phyloP scores from a whole-genome alignment of 2,329 filamentous ascomycete species.

The Xylariales sp. region DNA sequence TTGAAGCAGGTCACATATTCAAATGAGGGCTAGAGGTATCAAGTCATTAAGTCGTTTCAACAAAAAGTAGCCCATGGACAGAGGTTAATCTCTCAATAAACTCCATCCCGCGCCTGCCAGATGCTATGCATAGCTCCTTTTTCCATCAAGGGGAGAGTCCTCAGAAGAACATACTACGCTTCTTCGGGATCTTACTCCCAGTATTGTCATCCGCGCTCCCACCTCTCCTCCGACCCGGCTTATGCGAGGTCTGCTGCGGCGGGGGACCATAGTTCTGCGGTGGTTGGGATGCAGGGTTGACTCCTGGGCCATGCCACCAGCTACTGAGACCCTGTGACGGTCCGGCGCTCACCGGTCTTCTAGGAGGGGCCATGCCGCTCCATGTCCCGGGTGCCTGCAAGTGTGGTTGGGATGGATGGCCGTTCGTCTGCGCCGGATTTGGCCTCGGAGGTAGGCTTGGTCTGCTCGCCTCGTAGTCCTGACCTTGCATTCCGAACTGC shows the following conservation, averaged over 20 bases:
- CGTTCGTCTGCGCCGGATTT: constrained; percentile 12
- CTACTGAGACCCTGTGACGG: constrained; percentile 26
- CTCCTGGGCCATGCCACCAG: constrained; percentile 25
- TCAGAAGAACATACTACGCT: constrained; percentile 43
- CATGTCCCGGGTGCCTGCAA: constrained; percentile 22
- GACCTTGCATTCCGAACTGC: constrained; percentile 58
- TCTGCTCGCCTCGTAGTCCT: constrained; percentile 28
- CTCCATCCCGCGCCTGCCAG: too few relatives aligned
- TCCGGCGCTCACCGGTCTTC: constrained; percentile 45
- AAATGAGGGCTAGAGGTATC: too few relatives aligned
- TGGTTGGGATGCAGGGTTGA: constrained; percentile 10
- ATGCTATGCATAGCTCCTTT: too few relatives aligned
- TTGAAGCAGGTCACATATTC: too few relatives aligned
- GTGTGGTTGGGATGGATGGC: constrained; percentile 14
- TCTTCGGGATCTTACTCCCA: constrained; percentile 44
- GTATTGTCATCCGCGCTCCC: constrained; percentile 31
- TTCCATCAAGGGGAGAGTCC: too few relatives aligned
- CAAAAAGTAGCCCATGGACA: too few relatives aligned
- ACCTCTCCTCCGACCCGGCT: constrained; percentile 32
- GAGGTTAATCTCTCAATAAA: too few relatives aligned
- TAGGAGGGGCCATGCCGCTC: constrained; percentile 25
- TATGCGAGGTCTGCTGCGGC: constrained; percentile 38
- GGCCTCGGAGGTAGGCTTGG: constrained; percentile 29
- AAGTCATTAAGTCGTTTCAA: too few relatives aligned
- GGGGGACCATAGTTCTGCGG: constrained; percentile 22